A percentile compares a stretch with the other conserved stretches of the same genome.
These are phyloP conservation scores for Arachnopeziza araneosa DNA, from an alignment of 2,329 filamentous ascomycete species.

Conservation along the genomic window DNA sequence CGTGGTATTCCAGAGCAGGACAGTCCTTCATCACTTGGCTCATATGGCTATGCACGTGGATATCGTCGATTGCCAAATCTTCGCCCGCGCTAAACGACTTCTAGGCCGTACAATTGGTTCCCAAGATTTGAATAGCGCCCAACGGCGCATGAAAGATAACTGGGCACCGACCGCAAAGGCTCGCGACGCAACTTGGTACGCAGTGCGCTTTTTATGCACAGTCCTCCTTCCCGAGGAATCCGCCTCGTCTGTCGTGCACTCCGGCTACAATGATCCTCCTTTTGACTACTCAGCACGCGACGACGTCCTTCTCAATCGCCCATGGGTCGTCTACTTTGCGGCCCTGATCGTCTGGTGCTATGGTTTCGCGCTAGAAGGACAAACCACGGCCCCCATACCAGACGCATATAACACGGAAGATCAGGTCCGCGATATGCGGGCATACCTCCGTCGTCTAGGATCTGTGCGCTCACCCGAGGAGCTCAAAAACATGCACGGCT, in stretches of 20 bases:
- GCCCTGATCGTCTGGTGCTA: slow-evolving; percentile 93
- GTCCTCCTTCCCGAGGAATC: slow-evolving; percentile 62
- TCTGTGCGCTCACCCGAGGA: slow-evolving; percentile 71
- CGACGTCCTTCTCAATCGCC: slow-evolving; percentile 83
- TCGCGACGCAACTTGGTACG: slow-evolving; percentile 87
- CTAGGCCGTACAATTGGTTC: slow-evolving; percentile 80
- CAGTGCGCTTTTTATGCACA: slow-evolving; percentile 80
- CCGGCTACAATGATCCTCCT: slow-evolving; percentile 30
- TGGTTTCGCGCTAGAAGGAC: slow-evolving; percentile 82
- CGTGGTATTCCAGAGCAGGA: slow-evolving; percentile 76
- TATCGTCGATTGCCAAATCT: slow-evolving; percentile 96
- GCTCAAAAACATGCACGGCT: slow-evolving; percentile 63
- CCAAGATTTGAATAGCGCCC: slow-evolving; percentile 73
- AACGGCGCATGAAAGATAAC: slow-evolving; percentile 75
- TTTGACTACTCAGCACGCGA: slow-evolving; percentile 73
- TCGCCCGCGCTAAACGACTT: slow-evolving; percentile 78
- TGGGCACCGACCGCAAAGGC: slow-evolving; percentile 90
- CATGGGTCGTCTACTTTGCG: slow-evolving; percentile 94
- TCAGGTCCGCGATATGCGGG: slow-evolving; percentile 71
- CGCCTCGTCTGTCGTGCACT: slow-evolving; percentile 33
- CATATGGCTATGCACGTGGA: slow-evolving; percentile 99
- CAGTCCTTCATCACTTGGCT: slow-evolving; percentile 85
- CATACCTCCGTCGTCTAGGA: slow-evolving; percentile 68
- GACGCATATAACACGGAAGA: slow-evolving; percentile 52
- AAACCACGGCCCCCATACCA: slow-evolving; percentile 46